A percentile compares a stretch with the other conserved stretches of the same genome.
Evolutionary conservation across 2,329 filamentous ascomycete species (phyloP).

Genomic region (Alternaria sp.): DNA sequence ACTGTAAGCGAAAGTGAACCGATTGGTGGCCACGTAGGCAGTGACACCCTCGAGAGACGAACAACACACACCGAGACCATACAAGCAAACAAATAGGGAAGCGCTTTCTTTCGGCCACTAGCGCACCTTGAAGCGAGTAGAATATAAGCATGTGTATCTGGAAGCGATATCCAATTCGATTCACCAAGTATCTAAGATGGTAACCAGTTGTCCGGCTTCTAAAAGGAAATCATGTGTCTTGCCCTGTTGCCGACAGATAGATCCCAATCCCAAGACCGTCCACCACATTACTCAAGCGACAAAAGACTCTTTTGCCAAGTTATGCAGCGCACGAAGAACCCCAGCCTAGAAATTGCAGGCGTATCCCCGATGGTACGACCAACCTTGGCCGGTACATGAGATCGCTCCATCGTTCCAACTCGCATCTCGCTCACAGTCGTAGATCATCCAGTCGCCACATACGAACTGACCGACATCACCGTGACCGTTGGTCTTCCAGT

Average conservation of each 20-base stretch:
- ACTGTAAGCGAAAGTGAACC: neutral
- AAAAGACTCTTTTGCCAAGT: neutral
- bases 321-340: neutral
- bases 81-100: neutral
- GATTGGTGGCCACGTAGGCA: neutral
- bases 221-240: neutral
- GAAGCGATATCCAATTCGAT: neutral
- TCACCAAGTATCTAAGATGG: neutral
- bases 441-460: neutral
- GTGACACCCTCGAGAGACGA: neutral
- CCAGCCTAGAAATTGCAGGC: neutral
- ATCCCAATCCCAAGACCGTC: neutral
- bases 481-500: neutral
- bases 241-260: neutral
- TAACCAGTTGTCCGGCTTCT: neutral
- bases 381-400: neutral
- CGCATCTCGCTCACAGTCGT: neutral
- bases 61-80: neutral
- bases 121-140: neutral
- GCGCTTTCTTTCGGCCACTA: neutral
- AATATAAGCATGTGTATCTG: neutral
- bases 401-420: neutral
- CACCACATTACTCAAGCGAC: neutral
- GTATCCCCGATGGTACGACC: neutral
- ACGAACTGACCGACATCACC: neutral